phyloP scores from a whole-genome alignment of 768 basidiomycete genomes.

The Suillus tomentosus region DNA sequence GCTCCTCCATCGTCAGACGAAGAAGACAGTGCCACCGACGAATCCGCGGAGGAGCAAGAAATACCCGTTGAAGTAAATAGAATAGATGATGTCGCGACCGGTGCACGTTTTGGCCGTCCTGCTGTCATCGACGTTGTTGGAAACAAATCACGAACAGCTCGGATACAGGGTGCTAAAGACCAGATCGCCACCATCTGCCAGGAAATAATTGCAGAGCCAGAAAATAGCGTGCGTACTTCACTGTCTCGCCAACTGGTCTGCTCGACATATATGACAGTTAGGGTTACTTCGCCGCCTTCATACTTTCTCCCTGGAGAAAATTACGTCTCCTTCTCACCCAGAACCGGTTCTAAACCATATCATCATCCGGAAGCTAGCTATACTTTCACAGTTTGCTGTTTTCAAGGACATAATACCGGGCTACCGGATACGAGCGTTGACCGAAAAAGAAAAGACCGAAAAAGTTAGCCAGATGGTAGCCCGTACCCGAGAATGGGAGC shows the following conservation, averaged over 20 bases:
- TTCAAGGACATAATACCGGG: constrained; percentile 97
- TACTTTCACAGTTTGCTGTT: constrained; percentile 89
- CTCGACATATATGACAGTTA: constrained; percentile 50
- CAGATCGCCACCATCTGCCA: constrained; percentile 94
- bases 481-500: constrained; percentile 91
- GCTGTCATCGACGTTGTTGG: constrained; percentile 74
- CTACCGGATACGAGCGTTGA: constrained; percentile 90
- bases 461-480: constrained; percentile 94
- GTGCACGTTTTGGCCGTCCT: constrained; percentile 84
- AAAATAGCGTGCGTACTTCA: constrained; percentile 75
- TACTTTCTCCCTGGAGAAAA: constrained; percentile 79
- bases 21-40: constrained; percentile 37
- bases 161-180: constrained; percentile 83
- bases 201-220: constrained; percentile 92
- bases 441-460: constrained; percentile 87
- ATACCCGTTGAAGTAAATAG: constrained; percentile 27
- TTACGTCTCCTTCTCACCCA: constrained; percentile 68
- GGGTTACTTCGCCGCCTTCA: constrained; percentile 87
- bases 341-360: constrained; percentile 77
- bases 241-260: background rate
- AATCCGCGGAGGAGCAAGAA: constrained; percentile 36
- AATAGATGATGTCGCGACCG: constrained; percentile 76
- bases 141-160: constrained; percentile 62
- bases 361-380: constrained; percentile 83
- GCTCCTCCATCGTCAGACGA: constrained; percentile 26